These are phyloP conservation scores for Macrophomina pseudophaseolina DNA, from an alignment of 2,329 filamentous ascomycete genomes.

Conservation along the genomic window DNA sequence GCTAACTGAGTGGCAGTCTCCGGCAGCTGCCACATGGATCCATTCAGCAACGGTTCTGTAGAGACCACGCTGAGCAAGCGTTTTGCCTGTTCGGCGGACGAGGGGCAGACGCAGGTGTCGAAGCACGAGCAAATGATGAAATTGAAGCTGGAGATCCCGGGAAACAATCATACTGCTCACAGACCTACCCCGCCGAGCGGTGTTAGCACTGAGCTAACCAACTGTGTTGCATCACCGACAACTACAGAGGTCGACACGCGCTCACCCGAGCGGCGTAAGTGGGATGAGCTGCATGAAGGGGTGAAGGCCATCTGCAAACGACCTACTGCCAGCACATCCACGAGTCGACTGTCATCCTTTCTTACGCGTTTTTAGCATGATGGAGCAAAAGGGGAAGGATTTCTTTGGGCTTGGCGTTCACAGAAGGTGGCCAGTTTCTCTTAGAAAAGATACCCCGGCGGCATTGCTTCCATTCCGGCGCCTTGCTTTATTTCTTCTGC, in stretches of 20 bases:
- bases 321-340: not conserved
- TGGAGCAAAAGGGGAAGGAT: not conserved
- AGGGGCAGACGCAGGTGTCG: not conserved
- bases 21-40: not conserved
- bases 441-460: conserved; percentile 7
- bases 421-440: not conserved
- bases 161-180: not conserved
- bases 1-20: not conserved
- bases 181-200: not conserved
- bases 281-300: conserved; percentile 7
- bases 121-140: not conserved
- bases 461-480: not conserved
- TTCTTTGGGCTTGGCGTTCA: not conserved
- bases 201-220: not conserved
- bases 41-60: not conserved
- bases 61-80: too few species aligned
- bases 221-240: not conserved
- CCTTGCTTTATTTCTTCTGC: not conserved
- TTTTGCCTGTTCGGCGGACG: not conserved
- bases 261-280: not conserved
- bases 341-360: not conserved
- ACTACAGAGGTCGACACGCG: not conserved
- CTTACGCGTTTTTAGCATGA: not conserved
- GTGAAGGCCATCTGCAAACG: conserved; percentile 10
- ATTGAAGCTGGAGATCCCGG: not conserved